Conservation (phyloP, 108 stramenopile genomes). For the Stephanodiscus triporus region DNA sequence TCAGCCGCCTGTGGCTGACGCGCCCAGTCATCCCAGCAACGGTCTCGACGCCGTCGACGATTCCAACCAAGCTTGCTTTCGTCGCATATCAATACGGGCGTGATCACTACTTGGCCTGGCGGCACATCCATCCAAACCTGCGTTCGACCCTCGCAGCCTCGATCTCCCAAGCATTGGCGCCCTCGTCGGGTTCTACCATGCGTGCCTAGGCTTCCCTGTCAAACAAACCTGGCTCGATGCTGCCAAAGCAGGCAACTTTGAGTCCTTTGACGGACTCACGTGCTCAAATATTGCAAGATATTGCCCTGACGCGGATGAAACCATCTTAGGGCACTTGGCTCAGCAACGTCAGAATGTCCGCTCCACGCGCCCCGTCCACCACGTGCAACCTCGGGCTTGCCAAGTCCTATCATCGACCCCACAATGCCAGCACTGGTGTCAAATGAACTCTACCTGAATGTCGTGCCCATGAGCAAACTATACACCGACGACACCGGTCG, state of each 20-base stretch:
- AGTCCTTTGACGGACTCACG: conserved; percentile 16
- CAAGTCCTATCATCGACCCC: no score
- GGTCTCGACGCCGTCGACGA: no score
- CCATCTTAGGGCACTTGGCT: conserved; percentile 16
- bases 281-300: conserved; percentile 14
- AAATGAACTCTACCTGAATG: neutral
- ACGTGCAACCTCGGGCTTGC: no score
- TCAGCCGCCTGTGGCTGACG: neutral
- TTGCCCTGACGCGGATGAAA: conserved; percentile 14
- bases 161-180: conserved; percentile 13
- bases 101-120: no score
- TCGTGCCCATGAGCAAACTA: neutral
- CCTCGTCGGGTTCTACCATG: conserved; percentile 15
- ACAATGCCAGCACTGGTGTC: neutral
- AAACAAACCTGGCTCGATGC: conserved; percentile 22
- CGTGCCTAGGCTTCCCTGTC: conserved; percentile 18
- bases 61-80: no score
- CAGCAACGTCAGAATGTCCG: conserved; percentile 16
- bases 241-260: conserved; percentile 21
- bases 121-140: neutral
- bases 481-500: neutral
- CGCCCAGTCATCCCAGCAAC: no score
- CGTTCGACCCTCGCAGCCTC: neutral
- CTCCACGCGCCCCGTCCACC: conserved; percentile 20
- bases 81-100: no score